phyloP scores from a whole-genome alignment of 805 yeast species.

The Blastobotrys americana region DNA sequence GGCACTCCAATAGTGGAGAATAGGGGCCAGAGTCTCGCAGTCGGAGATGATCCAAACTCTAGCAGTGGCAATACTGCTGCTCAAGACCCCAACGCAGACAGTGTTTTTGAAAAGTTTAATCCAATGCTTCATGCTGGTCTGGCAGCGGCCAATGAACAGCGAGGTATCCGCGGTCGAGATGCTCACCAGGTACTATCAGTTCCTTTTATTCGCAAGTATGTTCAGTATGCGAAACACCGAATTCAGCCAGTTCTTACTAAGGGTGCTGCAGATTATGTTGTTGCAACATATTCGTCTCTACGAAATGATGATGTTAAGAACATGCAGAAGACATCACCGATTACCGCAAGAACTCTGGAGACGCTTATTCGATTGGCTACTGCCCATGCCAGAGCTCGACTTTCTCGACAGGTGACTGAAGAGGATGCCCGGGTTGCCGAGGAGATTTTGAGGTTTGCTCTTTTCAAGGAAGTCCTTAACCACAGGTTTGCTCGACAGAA shows the following conservation, averaged over 20 bases:
- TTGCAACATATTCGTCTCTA: slow-evolving; percentile 67
- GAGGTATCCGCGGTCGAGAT: slow-evolving; percentile 26
- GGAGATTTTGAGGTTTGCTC: slow-evolving; percentile 72
- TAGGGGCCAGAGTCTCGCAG: slow-evolving; percentile 62
- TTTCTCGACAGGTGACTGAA: slow-evolving; percentile 64
- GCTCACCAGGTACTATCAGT: slow-evolving; percentile 55
- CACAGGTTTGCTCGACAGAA: slow-evolving; percentile 28
- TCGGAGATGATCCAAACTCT: slow-evolving; percentile 59
- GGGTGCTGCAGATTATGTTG: slow-evolving; percentile 73
- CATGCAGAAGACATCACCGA: slow-evolving; percentile 66
- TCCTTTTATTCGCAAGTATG: slow-evolving; percentile 81
- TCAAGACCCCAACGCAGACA: slow-evolving; percentile 41
- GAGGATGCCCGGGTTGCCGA: slow-evolving; percentile 84
- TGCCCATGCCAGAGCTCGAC: slow-evolving; percentile 94
- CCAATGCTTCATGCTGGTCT: slow-evolving; percentile 80
- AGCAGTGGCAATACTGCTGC: slow-evolving; percentile 31
- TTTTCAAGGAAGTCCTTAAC: slow-evolving; percentile 64
- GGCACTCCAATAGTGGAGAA: slow-evolving; percentile 91
- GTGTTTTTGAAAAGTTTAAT: slow-evolving; percentile 76
- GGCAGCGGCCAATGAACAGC: slow-evolving; percentile 31
- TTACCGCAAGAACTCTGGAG: slow-evolving; percentile 96
- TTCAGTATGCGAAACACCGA: slow-evolving; percentile 90
- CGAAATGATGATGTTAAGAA: slow-evolving; percentile 59
- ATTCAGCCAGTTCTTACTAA: slow-evolving; percentile 71
- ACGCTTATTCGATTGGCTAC: slow-evolving; percentile 90